Percentiles rank a stretch among this genome's conserved stretches.
Conservation (phyloP, 768 basidiomycete species). For the Mycena belliarum region DNA sequence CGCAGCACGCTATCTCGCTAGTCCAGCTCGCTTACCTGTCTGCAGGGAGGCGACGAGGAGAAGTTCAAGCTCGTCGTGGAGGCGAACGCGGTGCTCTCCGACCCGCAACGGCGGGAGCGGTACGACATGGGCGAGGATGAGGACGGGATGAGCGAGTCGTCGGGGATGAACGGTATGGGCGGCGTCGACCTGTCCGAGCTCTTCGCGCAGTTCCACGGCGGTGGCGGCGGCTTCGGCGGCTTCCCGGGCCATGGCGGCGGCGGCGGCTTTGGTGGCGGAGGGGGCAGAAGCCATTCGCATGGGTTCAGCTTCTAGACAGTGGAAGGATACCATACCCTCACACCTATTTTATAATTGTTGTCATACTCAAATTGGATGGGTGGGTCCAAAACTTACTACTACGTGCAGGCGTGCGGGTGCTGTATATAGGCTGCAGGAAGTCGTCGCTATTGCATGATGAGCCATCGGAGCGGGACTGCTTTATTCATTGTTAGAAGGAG, state of each 20-base stretch:
- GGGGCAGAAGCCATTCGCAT: slow-evolving; percentile 8
- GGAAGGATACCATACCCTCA: not conserved
- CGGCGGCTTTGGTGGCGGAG: slow-evolving; percentile 12
- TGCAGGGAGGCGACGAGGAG: slow-evolving; percentile 89
- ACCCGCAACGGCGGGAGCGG: slow-evolving; percentile 67
- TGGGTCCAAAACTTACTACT: no score
- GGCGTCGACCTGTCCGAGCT: slow-evolving; percentile 61
- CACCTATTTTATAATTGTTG: not conserved
- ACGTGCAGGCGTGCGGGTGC: no score
- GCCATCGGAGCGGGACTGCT: no score
- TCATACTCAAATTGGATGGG: not conserved
- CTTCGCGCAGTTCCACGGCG: slow-evolving; percentile 59
- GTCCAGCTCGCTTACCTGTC: not conserved
- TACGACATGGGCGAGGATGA: slow-evolving; percentile 86
- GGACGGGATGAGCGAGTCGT: slow-evolving; percentile 56
- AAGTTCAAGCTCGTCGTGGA: slow-evolving; percentile 91
- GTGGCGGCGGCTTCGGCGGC: slow-evolving; percentile 28
- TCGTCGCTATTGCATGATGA: no score
- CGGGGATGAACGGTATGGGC: slow-evolving; percentile 46
- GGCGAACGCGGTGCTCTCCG: slow-evolving; percentile 80
- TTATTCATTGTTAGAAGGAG: no score
- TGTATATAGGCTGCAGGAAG: no score
- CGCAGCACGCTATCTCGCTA: not conserved
- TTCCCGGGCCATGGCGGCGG: slow-evolving; percentile 18
- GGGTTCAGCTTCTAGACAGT: slow-evolving; percentile 9